Evolutionary conservation across 768 basidiomycete species (phyloP), one percentile per base, ranked within the genome.

Genomic region (Jaapia argillacea): DNA sequence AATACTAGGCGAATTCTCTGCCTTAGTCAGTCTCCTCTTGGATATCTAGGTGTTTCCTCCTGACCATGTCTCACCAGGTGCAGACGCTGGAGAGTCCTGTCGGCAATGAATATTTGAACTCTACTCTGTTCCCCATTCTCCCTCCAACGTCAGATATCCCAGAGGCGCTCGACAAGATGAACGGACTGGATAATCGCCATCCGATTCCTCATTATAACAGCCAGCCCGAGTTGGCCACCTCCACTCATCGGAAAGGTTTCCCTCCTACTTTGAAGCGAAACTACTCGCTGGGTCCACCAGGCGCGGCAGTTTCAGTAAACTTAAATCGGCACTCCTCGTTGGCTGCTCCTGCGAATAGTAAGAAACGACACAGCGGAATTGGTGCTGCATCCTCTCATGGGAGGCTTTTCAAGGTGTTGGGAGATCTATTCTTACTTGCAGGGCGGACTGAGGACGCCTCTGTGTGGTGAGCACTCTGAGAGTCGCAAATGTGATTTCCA

Each of bases 51-150:
- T 14, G 18, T 4, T 24, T 24, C 13, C 21, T 24, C 13, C 36
- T 24, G 18, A 18, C 3, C n/a, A 21, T 16, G 21, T 5, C 43
- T 42, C 28, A 16, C 14, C 40, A 93, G 92, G 74, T 81, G 25
- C 76, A 81, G 60, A 73, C 74, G 1, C 61, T 96, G 35, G 92
- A 96, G 63, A 84, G 77, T 38, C 84, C 88, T 2, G 53, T 83
- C 22, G 91, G 91, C 12, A 87, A 91, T 54, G 88, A 92, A 59
- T 82, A 86, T 53, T 68, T 93, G 41, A 88, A 88, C 48, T 75
- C 80, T 3, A 58, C 75, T 2, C 54, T 81, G 18, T 72, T 88
- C 54, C 82, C 85, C 4, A 64, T 59, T 27, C 57, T 85, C 2
- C 85, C 84, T 22, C 65, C 74, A 16, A 55, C 70, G 13, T 68